phyloP scores from a whole-genome alignment of 2,329 filamentous ascomycete genomes.

The Sporothrix inflata region DNA sequence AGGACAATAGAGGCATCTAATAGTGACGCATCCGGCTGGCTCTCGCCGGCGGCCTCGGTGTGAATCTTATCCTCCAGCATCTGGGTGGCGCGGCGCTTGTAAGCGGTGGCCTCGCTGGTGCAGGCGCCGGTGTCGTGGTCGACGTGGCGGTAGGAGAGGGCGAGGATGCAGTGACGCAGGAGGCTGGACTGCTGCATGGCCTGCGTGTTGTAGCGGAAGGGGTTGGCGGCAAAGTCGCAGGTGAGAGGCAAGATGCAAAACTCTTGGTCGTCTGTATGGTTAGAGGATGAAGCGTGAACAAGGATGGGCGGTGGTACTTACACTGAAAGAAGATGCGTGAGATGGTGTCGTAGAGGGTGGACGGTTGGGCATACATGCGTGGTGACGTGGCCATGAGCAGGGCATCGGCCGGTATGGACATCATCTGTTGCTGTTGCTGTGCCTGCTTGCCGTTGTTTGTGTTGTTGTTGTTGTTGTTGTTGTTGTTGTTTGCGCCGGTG shows the following conservation, averaged over 20 bases:
- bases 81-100: conserved; percentile 37
- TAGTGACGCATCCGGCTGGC: conserved; percentile 30
- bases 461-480: neutral
- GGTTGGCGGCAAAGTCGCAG: conserved; percentile 40
- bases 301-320: neutral
- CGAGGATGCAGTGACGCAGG: conserved; percentile 42
- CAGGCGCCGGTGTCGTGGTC: conserved; percentile 37
- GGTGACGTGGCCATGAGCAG: conserved; percentile 4
- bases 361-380: conserved; percentile 26
- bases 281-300: neutral
- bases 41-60: neutral
- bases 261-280: conserved; percentile 41
- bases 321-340: conserved; percentile 29
- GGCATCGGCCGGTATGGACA: neutral
- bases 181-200: conserved; percentile 37
- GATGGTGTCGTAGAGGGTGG: conserved; percentile 25
- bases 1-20: conserved; percentile 41
- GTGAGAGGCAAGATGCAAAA: conserved; percentile 43
- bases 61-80: conserved; percentile 35
- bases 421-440: neutral
- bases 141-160: conserved; percentile 40
- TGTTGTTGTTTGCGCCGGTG: neutral
- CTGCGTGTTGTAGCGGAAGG: conserved; percentile 39
- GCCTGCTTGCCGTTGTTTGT: neutral
- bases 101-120: conserved; percentile 34